Percentiles rank a stretch among this genome's conserved stretches.
phyloP scores from a whole-genome alignment of 2,329 filamentous ascomycete genomes.

The Gaeumannomyces tritici region DNA sequence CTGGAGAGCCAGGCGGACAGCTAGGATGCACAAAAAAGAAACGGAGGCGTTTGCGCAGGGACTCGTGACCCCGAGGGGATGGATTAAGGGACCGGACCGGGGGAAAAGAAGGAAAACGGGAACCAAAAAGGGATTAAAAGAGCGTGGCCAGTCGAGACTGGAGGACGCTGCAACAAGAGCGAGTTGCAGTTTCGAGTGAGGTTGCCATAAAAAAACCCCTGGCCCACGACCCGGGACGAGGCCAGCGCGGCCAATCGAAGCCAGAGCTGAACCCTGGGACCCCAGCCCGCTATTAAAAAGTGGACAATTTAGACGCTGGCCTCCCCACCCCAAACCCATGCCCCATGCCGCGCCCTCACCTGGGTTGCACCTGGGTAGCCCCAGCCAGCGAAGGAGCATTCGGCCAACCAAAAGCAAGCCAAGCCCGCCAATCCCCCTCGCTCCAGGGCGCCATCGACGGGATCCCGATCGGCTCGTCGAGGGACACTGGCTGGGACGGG shows the following conservation, averaged over 20 bases:
- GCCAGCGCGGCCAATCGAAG: neutral
- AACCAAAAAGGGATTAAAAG: neutral
- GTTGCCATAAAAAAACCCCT: neutral
- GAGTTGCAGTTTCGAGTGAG: neutral
- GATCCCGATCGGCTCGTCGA: neutral
- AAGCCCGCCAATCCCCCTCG: neutral
- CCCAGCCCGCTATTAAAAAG: neutral
- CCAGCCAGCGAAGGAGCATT: neutral
- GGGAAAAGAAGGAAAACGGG: neutral
- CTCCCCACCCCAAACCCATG: neutral
- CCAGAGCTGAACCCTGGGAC: neutral
- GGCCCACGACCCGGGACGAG: neutral
- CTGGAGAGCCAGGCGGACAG: slow-evolving; percentile 33
- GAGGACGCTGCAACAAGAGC: neutral
- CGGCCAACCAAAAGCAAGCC: neutral
- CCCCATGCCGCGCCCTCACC: neutral
- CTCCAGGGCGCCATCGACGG: neutral
- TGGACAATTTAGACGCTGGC: neutral
- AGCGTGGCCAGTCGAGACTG: neutral
- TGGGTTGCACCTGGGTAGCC: too few relatives aligned
- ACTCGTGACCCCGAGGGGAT: neutral
- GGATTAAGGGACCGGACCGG: neutral
- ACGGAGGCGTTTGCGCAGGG: neutral
- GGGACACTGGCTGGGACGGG: neutral
- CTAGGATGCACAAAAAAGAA: slow-evolving; percentile 21